Evolutionary conservation across 768 basidiomycete species (phyloP).

Genomic region (Termitomyces sp.): DNA sequence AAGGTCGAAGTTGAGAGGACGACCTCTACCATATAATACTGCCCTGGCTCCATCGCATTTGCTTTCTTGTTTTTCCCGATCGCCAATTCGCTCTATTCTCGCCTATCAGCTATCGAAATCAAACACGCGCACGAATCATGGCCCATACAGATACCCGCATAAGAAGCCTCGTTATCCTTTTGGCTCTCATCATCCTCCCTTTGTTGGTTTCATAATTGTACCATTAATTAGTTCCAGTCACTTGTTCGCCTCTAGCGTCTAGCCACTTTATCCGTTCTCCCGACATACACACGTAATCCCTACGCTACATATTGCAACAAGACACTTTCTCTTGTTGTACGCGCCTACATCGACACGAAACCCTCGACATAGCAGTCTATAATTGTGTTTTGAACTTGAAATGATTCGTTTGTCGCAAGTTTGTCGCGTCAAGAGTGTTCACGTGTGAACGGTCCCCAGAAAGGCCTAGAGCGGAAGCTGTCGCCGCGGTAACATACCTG

Average conservation of each 20-base stretch:
- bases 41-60: conserved; percentile 4
- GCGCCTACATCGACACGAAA: not conserved
- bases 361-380: not conserved
- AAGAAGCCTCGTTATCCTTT: conserved; percentile 7
- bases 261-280: conserved; percentile 1
- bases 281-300: conserved; percentile 6
- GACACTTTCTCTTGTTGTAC: not conserved
- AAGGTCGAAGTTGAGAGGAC: conserved; percentile 63
- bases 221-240: conserved; percentile 11
- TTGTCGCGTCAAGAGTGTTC: not conserved
- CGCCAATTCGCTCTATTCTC: conserved; percentile 1
- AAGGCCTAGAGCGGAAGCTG: not conserved
- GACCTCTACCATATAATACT: conserved; percentile 46
- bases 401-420: not conserved
- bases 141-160: conserved; percentile 11
- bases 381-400: not conserved
- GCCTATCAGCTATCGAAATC: conserved; percentile 8
- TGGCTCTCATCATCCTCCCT: not conserved
- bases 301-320: conserved; percentile 3
- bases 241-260: conserved; percentile 1
- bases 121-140: conserved; percentile 5
- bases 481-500: conserved; percentile 7
- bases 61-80: conserved; percentile 17
- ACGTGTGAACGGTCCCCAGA: conserved; percentile 5
- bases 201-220: conserved; percentile 7